These are phyloP conservation scores for Crinitomyces ghanaensis DNA, from an alignment of 805 yeast species.

Conservation along the genomic window DNA sequence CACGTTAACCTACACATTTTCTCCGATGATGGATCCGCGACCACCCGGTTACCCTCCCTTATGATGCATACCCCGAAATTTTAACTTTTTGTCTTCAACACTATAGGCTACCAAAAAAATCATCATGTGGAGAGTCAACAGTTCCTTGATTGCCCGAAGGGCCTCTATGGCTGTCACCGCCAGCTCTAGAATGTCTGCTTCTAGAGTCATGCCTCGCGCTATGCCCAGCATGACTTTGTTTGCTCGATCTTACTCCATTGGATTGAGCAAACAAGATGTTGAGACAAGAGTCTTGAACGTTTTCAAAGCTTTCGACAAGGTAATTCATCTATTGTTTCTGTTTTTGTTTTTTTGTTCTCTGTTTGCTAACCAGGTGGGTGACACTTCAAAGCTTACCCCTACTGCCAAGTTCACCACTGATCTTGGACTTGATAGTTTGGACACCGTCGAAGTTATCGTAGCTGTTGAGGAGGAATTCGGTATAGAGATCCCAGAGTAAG, in stretches of 20 bases:
- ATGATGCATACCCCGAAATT: too few relatives aligned
- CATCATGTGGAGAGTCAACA: slow-evolving; percentile 9
- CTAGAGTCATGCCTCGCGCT: slow-evolving; percentile 13
- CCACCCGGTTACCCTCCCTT: too few relatives aligned
- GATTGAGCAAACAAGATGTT: slow-evolving; percentile 66
- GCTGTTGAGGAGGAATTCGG: slow-evolving; percentile 79
- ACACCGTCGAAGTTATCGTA: slow-evolving; percentile 85
- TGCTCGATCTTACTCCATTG: slow-evolving; percentile 35
- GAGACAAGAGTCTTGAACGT: slow-evolving; percentile 74
- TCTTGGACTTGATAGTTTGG: slow-evolving; percentile 77
- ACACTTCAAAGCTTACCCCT: slow-evolving; percentile 25
- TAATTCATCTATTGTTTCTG: slow-evolving; percentile 34
- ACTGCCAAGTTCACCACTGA: slow-evolving; percentile 36
- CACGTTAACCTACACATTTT: too few relatives aligned
- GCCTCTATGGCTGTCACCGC: slow-evolving; percentile 20
- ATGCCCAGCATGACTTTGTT: slow-evolving; percentile 6
- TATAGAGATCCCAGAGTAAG: slow-evolving; percentile 41
- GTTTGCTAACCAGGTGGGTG: background rate
- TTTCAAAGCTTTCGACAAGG: slow-evolving; percentile 50
- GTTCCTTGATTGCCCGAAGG: slow-evolving; percentile 10
- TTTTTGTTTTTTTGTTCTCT: background rate
- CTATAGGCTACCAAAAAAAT: too few relatives aligned
- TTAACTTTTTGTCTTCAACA: too few relatives aligned
- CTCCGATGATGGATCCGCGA: too few relatives aligned
- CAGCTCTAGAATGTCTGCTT: slow-evolving; percentile 20